Evolutionary conservation across 805 yeast species (phyloP), one percentile per base, ranked within the genome.

Genomic region (Saturnispora gosingensis): DNA sequence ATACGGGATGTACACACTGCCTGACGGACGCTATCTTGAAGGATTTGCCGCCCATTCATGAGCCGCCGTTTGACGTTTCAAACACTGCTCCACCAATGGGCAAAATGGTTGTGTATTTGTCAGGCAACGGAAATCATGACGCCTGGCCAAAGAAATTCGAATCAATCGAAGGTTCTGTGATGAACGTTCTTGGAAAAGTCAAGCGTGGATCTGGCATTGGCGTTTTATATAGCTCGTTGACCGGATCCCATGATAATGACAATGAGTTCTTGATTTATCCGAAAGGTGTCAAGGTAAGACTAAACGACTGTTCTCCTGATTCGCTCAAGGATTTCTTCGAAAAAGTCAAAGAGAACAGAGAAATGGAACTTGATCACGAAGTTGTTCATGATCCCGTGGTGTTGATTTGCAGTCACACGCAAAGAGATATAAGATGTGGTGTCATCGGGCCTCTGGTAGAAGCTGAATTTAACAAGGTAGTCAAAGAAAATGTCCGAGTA

Each of bases 381-480:
- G 2, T 20, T 22, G 45, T 36, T 16, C 34, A 36, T 10, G 28
- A 49, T 2, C 43, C 52, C 6, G 36, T 48, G 1, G 50, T 82
- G 1, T 63, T 83, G 27, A 74, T 82, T 1, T 85, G 93, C 65
- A 90, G 88, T 0, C 93, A 85, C 59, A 59, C 72, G 0, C 64
- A 75, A 44, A 62, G 91, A 55, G 93, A 85, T 60, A 64, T 70
- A 0, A 61, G 93, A 46, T 85, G 93, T 67, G 91, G 90, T 0
- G 58, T 66, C 20, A 57, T 81, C n/a, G 90, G 85, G 0, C 88
- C 88, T 0, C 46, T 80, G 15, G 60, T 84, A 0, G 59, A 63
- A 36, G 58, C 67, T 10, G 88, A 85, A 60, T 78, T 84, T 48
- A 63, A 61, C 25, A 54, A 49, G 30, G 79, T 76, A 1, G 56